Evolutionary conservation across 495 filamentous ascomycete species (phyloP), one percentile per base, ranked within the genome.

Genomic region (Bathelium albidoporum): DNA sequence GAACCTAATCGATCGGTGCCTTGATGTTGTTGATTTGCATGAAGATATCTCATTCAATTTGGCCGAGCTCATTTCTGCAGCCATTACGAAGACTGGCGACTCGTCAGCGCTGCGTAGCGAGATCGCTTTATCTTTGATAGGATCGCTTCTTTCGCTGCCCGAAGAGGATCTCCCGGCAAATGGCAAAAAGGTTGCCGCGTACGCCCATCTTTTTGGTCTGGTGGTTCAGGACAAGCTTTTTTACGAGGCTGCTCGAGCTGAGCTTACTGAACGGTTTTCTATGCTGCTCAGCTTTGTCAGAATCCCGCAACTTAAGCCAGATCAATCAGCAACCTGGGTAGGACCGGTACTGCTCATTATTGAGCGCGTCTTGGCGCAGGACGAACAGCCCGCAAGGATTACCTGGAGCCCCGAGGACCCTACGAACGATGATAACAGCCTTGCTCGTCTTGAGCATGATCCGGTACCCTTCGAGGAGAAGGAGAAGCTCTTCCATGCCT

Each of bases 41-140:
- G 84, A 88, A 28, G 88, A 90, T 67, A 86, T 93, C 3, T 96
- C 95, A 2, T 95, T 96, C 68, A 91, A 97, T 69, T 79, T 99
- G 62, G 82, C 90, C 1, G 92, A 95, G 63, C 78, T 99, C 18
- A 91, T 99, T 61, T 81, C 81, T 53, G 85, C 87, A 22, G 87
- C 89, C 4, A 83, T 92, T 14, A 80, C 84, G 60, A 93, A 89
- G 69, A 81, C 85, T 11, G 73, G 78, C 32, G 85, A 87, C 62
- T 83, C 85, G 2, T 81, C 85, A 12, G 75, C 79, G 10, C 81
- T 85, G 72, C 82, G 87, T 32, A 81, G 82, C 59, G 89, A 93
- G 60, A 88, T 96, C 65, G 90, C 88, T 59, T 82, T 86, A 32
- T 90, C 90, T 2, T 80, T 99, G 59, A 84, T 93, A 2, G 86